Evolutionary conservation across 345 rosid genomes (phyloP).

Genomic region (Nasturtium officinale): DNA sequence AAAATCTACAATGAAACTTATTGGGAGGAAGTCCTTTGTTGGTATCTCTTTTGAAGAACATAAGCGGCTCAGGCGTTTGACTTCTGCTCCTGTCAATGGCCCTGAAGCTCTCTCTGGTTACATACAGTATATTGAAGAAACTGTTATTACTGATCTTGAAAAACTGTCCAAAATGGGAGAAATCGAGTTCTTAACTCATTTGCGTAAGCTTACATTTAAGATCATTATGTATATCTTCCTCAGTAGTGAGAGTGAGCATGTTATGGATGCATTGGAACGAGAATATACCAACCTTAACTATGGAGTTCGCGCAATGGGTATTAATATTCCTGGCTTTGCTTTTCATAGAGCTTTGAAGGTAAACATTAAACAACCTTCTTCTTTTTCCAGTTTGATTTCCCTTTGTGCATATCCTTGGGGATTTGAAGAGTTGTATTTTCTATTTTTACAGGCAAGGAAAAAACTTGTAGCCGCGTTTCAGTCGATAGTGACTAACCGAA

Average conservation of each 20-base stretch:
- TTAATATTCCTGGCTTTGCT: slow-evolving; percentile 86
- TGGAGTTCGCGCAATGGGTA: slow-evolving; percentile 88
- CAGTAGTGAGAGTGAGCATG: slow-evolving; percentile 62
- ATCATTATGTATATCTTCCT: slow-evolving; percentile 83
- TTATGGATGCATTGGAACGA: slow-evolving; percentile 69
- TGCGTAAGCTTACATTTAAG: slow-evolving; percentile 78
- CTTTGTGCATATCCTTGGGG: background rate
- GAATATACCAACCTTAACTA: slow-evolving; percentile 73
- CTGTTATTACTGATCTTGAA: slow-evolving; percentile 52
- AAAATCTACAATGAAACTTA: slow-evolving; percentile 57
- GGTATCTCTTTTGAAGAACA: slow-evolving; percentile 76
- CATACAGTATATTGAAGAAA: slow-evolving; percentile 66
- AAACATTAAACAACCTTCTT: background rate
- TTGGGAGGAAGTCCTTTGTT: slow-evolving; percentile 78
- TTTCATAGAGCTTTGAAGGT: slow-evolving; percentile 85
- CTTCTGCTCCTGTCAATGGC: slow-evolving; percentile 81
- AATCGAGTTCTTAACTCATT: slow-evolving; percentile 65
- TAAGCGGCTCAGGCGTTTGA: slow-evolving; percentile 77
- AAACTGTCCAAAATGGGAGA: slow-evolving; percentile 71
- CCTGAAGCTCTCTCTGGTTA: slow-evolving; percentile 71
- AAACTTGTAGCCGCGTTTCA: slow-evolving; percentile 66
- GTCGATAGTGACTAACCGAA: slow-evolving; percentile 58
- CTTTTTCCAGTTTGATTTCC: background rate
- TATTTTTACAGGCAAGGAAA: slow-evolving; percentile 63
- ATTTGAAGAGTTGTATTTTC: background rate